A percentile compares a stretch with the other conserved stretches of the same genome.
These are phyloP conservation scores for Fusarium palustre DNA, from an alignment of 2,329 filamentous ascomycete genomes.

Conservation along the genomic window DNA sequence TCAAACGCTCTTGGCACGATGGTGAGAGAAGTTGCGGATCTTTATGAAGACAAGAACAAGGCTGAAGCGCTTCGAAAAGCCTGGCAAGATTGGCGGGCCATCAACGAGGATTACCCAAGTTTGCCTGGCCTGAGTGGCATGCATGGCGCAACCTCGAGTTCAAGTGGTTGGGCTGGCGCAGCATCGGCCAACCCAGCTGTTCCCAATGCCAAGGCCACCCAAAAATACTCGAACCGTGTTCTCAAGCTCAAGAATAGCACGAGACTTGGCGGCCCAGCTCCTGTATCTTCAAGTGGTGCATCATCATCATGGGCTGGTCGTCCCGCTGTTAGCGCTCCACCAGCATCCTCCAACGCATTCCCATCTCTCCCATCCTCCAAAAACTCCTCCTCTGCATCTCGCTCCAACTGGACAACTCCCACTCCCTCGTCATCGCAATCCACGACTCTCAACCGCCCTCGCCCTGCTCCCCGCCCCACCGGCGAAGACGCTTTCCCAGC, in stretches of 20 bases:
- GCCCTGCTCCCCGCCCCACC: slow-evolving; percentile 41
- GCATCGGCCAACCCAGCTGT: slow-evolving; percentile 67
- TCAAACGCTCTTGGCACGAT: slow-evolving; percentile 87
- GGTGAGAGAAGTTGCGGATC: slow-evolving; percentile 89
- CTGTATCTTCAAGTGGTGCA: slow-evolving; percentile 36
- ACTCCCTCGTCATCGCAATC: slow-evolving; percentile 47
- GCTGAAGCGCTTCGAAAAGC: slow-evolving; percentile 79
- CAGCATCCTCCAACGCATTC: slow-evolving; percentile 54
- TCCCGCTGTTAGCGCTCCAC: slow-evolving; percentile 30
- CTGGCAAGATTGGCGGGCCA: slow-evolving; percentile 95
- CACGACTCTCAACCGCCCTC: slow-evolving; percentile 34
- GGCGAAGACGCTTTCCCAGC: slow-evolving; percentile 80
- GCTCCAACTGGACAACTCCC: slow-evolving; percentile 49
- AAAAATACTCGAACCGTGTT: slow-evolving; percentile 65
- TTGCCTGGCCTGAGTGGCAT: slow-evolving; percentile 80
- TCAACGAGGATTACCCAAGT: slow-evolving; percentile 95
- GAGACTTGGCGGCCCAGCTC: slow-evolving; percentile 55
- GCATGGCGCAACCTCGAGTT: slow-evolving; percentile 68
- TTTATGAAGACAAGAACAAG: slow-evolving; percentile 87
- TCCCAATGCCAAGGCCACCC: slow-evolving; percentile 55
- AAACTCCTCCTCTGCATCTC: slow-evolving; percentile 41
- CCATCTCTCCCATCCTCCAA: slow-evolving; percentile 55
- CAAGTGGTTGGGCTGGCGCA: slow-evolving; percentile 70
- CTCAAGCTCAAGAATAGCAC: slow-evolving; percentile 71
- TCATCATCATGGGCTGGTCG: slow-evolving; percentile 43